These are phyloP conservation scores for Myotisia sp. DNA, from an alignment of 2,329 filamentous ascomycete genomes.

Conservation along the genomic window DNA sequence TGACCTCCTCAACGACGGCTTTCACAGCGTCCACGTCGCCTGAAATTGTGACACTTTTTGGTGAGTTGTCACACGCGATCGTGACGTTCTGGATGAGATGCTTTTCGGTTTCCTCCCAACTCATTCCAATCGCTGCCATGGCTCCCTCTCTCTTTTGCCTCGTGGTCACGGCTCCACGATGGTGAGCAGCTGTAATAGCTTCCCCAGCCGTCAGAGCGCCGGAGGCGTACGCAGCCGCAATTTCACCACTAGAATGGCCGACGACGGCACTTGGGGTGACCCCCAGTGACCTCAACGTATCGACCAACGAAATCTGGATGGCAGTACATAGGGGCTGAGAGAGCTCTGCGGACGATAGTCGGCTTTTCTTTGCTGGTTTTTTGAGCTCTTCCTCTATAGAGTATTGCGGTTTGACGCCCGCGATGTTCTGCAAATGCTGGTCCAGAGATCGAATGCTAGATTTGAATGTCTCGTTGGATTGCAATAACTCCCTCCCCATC, in stretches of 20 bases:
- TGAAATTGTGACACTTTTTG: slow-evolving; percentile 7
- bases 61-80: slow-evolving; percentile 2
- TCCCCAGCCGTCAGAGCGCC: slow-evolving; percentile 11
- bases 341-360: not conserved
- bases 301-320: slow-evolving; percentile 15
- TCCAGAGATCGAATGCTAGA: slow-evolving; percentile 7
- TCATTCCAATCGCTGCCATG: slow-evolving; percentile 1
- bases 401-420: not conserved
- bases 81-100: not conserved
- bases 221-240: slow-evolving; percentile 16
- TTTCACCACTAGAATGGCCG: slow-evolving; percentile 19
- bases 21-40: slow-evolving; percentile 24
- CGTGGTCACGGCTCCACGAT: slow-evolving; percentile 10
- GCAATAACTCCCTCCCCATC: slow-evolving; percentile 13
- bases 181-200: slow-evolving; percentile 15
- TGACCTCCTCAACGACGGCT: slow-evolving; percentile 13
- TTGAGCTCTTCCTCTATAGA: slow-evolving; percentile 3
- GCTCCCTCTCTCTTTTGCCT: not conserved
- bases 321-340: slow-evolving; percentile 15
- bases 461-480: slow-evolving; percentile 8
- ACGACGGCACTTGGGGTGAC: slow-evolving; percentile 11
- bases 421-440: slow-evolving; percentile 6
- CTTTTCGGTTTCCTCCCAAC: not conserved
- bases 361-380: too few relatives aligned
- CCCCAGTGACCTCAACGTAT: slow-evolving; percentile 12